Conservation (phyloP, 306 rosid species). For the Dalbergia oliveri region DNA sequence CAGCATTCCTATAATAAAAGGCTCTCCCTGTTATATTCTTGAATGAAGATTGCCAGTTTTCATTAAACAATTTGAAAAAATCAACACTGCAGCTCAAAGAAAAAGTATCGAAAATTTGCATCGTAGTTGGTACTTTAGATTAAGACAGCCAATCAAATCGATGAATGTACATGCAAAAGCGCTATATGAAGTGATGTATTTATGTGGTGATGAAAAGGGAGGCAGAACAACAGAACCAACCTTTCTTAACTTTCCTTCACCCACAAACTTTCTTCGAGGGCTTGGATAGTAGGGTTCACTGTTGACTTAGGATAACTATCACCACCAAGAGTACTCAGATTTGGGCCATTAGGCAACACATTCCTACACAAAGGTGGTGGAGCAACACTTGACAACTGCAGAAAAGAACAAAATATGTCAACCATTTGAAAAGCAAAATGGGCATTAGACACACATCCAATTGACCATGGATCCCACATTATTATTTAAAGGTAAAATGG, state of each 20-base stretch:
- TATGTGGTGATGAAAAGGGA: conserved; percentile 32
- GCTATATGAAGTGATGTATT: neutral
- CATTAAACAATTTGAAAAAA: conserved; percentile 20
- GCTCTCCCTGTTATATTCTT: neutral
- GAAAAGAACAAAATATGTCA: conserved; percentile 47
- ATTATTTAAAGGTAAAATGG: conserved; percentile 1
- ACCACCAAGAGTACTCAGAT: conserved; percentile 58
- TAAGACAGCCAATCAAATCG: conserved; percentile 26
- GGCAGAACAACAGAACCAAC: conserved; percentile 51
- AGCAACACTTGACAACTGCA: conserved; percentile 85
- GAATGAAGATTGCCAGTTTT: conserved; percentile 25
- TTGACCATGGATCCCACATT: conserved; percentile 16
- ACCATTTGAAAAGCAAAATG: conserved; percentile 18
- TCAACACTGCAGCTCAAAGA: conserved; percentile 23
- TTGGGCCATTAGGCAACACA: conserved; percentile 76
- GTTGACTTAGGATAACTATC: conserved; percentile 88
- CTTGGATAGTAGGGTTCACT: conserved; percentile 87
- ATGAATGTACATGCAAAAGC: conserved; percentile 15
- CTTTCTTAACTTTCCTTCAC: conserved; percentile 97
- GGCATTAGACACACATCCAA: conserved; percentile 24
- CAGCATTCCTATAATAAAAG: conserved; percentile 20
- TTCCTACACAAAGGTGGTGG: conserved; percentile 93
- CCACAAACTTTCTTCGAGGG: conserved; percentile 93
- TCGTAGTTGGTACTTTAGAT: conserved; percentile 1
- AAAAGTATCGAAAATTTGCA: conserved; percentile 19